Percentiles rank a stretch among this genome's conserved stretches.
phyloP scores from a whole-genome alignment of 129 eudicot species.

The Flaveria robusta region DNA sequence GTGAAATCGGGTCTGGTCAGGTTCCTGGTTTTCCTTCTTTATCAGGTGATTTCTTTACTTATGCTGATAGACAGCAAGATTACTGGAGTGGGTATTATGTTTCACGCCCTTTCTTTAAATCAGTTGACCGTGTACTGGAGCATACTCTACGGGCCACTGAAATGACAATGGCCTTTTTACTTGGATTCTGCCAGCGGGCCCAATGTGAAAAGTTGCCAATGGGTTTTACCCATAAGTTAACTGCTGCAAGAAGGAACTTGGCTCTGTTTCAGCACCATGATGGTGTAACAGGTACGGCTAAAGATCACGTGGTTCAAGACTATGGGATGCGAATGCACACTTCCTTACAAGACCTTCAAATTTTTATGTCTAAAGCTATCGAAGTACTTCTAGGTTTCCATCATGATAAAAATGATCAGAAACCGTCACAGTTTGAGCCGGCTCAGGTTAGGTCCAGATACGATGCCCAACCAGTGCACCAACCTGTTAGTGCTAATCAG shows the following conservation, averaged over 20 bases:
- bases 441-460: conserved; percentile 79
- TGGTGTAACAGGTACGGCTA: conserved; percentile 98
- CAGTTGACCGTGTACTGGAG: conserved; percentile 96
- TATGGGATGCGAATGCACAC: conserved; percentile 94
- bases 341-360: conserved; percentile 80
- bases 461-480: conserved; percentile 80
- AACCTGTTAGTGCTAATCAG: conserved; percentile 58
- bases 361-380: conserved; percentile 93
- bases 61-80: conserved; percentile 93
- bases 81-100: conserved; percentile 99
- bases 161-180: conserved; percentile 74
- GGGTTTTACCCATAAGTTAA: conserved; percentile 74
- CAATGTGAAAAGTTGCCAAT: conserved; percentile 92
- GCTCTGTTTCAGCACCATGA: conserved; percentile 99
- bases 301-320: conserved; percentile 95
- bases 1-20: conserved; percentile 88
- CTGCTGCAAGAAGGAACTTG: conserved; percentile 89
- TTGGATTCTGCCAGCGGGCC: conserved; percentile 81
- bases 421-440: conserved; percentile 75
- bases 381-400: conserved; percentile 82
- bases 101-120: conserved; percentile 97
- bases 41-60: conserved; percentile 95
- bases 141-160: conserved; percentile 95
- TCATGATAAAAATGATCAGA: conserved; percentile 70
- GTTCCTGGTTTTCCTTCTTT: conserved; percentile 88